A percentile compares a stretch with the other conserved stretches of the same genome.
These are phyloP conservation scores for Tremella mesenterica DNA, from an alignment of 768 basidiomycete genomes.

Conservation along the genomic window DNA sequence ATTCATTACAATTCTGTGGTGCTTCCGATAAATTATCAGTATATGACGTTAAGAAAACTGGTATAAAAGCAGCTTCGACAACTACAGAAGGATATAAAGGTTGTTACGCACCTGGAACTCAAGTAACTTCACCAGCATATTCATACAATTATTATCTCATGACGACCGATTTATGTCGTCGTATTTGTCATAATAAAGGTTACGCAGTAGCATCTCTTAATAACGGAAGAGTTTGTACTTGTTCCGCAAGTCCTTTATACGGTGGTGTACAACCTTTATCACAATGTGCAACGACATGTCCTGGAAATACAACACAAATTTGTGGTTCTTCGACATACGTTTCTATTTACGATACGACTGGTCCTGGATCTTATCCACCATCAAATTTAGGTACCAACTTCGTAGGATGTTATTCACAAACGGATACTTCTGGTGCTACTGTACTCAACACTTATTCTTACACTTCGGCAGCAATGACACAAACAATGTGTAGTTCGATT, in stretches of 20 bases:
- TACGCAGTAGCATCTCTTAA: conserved; percentile 15
- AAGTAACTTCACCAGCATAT: conserved; percentile 10
- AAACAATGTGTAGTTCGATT: background rate
- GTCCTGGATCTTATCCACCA: conserved; percentile 6
- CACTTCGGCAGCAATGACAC: conserved; percentile 18
- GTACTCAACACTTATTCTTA: conserved; percentile 9
- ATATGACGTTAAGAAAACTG: background rate
- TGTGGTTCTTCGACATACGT: background rate
- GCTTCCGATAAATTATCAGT: background rate
- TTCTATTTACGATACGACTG: background rate
- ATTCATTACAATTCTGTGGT: conserved; percentile 44
- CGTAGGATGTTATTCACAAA: conserved; percentile 21
- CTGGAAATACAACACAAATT: background rate
- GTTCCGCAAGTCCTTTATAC: conserved; percentile 18
- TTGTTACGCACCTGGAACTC: conserved; percentile 17
- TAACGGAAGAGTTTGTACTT: conserved; percentile 30
- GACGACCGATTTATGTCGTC: conserved; percentile 25
- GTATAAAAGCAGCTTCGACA: background rate
- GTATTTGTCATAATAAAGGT: background rate
- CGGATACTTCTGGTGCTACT: conserved; percentile 1
- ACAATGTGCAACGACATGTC: too few species aligned
- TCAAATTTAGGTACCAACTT: conserved; percentile 8
- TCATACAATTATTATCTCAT: conserved; percentile 13
- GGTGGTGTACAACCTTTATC: too few species aligned
- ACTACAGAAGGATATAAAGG: conserved; percentile 23